Base-by-base conservation (phyloP, 2,329 filamentous ascomycete genomes). In the Nannizziopsis barbatae region DNA sequence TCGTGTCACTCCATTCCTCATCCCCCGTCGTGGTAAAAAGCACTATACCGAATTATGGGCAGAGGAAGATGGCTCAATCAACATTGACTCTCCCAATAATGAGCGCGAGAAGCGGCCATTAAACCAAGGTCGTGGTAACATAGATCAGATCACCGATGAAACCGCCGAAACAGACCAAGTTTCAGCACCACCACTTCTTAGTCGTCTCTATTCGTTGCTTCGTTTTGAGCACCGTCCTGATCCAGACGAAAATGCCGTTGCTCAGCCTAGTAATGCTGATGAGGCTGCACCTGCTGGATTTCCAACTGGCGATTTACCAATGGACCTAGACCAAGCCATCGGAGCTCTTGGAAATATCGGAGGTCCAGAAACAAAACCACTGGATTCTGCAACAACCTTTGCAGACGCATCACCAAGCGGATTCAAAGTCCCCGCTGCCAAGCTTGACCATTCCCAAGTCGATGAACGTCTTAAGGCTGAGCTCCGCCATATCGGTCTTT, bases 381-480 rank as follows among this genome's bases (percentile, higher is more conserved):
- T 73, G 15, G 80, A 83, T 3, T 81, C 88, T 0, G 87, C 89
- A 11, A 81, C 89, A 0, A 81, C 77, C 54, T 87, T 95, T 72
- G 74, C 83, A 1, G 87, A 93, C 55, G 84, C 85, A 2, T 77
- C 78, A 4, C 77, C 81, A 3, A 84, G 84, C 55, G 74, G 79
- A 5, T 92, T 86, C 81, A 90, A 87, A 65, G 85, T 86, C 50
- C 79, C 83, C 0, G 80, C 77, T 1, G 80, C 84, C 1, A 88
- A 86, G 56, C 74, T 93, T 5, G 89, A 95, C 60, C 93, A 94
- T 62, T 75, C 77, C 2, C 83, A 88, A 60, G 79, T 95, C 15
- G 92, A 98, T 58, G 86, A 95, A 61, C 86, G 92, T 41, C 78
- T 95, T 45, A 86, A 94, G 67, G 84, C 88, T 59, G 92, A 98